Percentiles rank a stretch among this genome's conserved stretches.
Conservation (phyloP, 495 filamentous ascomycete species). For the Lentithecium fluviatile region DNA sequence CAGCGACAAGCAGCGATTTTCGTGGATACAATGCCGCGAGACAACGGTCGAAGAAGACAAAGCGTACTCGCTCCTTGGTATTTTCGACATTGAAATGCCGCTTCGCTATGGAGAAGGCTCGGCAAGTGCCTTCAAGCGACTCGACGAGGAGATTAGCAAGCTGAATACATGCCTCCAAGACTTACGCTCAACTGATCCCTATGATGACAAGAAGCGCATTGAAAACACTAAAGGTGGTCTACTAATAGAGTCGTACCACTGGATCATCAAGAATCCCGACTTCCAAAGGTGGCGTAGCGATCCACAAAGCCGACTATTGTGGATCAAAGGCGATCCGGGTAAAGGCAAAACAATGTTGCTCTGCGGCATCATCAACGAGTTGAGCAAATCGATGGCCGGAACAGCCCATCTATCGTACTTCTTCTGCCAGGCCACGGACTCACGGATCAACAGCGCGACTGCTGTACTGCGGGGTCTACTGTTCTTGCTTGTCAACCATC, state of each 20-base stretch:
- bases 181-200: slow-evolving; percentile 17
- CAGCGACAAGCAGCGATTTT: slow-evolving; percentile 1
- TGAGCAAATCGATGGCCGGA: slow-evolving; percentile 15
- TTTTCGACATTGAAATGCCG: slow-evolving; percentile 14
- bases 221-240: slow-evolving; percentile 47
- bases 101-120: slow-evolving; percentile 19
- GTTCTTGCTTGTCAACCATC: slow-evolving; percentile 43
- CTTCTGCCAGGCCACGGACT: neutral
- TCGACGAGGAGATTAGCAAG: slow-evolving; percentile 10
- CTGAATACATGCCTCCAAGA: slow-evolving; percentile 16
- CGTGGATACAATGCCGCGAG: slow-evolving; percentile 6
- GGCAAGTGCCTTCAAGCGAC: slow-evolving; percentile 10
- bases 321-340: too few relatives aligned
- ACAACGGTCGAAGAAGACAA: slow-evolving; percentile 14
- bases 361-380: slow-evolving; percentile 24
- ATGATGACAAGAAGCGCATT: slow-evolving; percentile 45
- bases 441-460: slow-evolving; percentile 38
- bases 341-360: slow-evolving; percentile 45
- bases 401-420: slow-evolving; percentile 16
- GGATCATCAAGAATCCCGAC: slow-evolving; percentile 45
- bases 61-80: slow-evolving; percentile 13
- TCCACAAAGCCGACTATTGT: too few relatives aligned
- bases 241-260: slow-evolving; percentile 46
- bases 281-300: slow-evolving; percentile 28
- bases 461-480: slow-evolving; percentile 47